These are phyloP conservation scores for Curvularia spicifera DNA, from an alignment of 2,329 filamentous ascomycete species.

Conservation along the genomic window DNA sequence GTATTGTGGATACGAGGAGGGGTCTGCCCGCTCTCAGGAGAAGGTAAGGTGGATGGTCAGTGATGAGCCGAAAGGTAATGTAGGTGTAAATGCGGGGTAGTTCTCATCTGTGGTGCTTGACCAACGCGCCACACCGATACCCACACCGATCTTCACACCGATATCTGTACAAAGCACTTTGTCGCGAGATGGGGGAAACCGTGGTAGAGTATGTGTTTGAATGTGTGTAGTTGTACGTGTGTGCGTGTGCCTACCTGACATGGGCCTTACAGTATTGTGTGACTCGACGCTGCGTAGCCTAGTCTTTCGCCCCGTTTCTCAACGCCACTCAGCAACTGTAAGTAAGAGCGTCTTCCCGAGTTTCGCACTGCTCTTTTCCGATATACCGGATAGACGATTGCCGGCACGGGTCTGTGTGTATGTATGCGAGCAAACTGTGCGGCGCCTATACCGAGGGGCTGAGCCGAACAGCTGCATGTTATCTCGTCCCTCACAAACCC, in stretches of 20 bases:
- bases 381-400: background rate
- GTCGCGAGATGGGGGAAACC: background rate
- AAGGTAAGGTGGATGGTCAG: background rate
- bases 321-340: conserved; percentile 3
- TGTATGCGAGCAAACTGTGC: background rate
- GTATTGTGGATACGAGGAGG: background rate
- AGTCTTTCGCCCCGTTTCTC: background rate
- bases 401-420: background rate
- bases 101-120: background rate
- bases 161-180: background rate
- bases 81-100: conserved; percentile 9
- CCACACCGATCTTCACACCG: conserved; percentile 2
- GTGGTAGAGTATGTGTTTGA: background rate
- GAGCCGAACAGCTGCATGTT: conserved; percentile 5
- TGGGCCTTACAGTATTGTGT: background rate
- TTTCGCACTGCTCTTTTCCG: background rate
- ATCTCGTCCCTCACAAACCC: conserved; percentile 3
- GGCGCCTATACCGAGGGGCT: background rate
- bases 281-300: background rate
- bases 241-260: background rate
- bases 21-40: background rate
- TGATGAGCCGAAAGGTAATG: background rate
- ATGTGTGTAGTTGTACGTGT: too few relatives aligned
- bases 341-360: background rate
- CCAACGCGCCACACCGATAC: conserved; percentile 1